Base-by-base conservation (phyloP, 23 red algal species). In the Rhodosorus marinus region DNA sequence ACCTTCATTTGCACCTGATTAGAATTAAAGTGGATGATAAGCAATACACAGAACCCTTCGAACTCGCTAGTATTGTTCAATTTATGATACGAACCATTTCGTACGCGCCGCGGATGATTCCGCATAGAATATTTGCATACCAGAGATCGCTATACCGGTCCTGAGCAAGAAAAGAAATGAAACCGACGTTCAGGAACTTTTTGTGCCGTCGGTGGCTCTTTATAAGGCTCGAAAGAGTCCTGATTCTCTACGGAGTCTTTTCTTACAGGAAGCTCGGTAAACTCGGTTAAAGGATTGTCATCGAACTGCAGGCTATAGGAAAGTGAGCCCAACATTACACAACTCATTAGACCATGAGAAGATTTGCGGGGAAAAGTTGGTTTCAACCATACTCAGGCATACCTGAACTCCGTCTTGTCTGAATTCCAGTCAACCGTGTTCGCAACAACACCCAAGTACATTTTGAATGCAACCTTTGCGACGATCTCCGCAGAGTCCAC, bases 241-340 rank as follows among this genome's bases (percentile, higher is more conserved):
- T n/a, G n/a, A n/a, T n/a, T n/a, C n/a, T n/a, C n/a, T n/a, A n/a
- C n/a, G n/a, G n/a, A n/a, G n/a, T n/a, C n/a, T n/a, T n/a, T n/a
- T n/a, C n/a, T n/a, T n/a, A n/a, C n/a, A 8, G 77, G 77, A 26
- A 98, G 45, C 65, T 98, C 90, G 33, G 66, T 57, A 59, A 86
- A 98, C 60, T 98, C 90, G 5, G 90, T 80, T 5, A 98, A 68
- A 45, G 90, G 90, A 52, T 98, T 98, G 25, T 83, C 73, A 2
- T 85, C 72, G 42, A 98, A 98, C 26, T 86, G 52, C 11, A 98
- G 43, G 8, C 54, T 55, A 40, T 81, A n/a, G n/a, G n/a, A n/a
- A n/a, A n/a, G n/a, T n/a, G n/a, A n/a, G n/a, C n/a, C n/a, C n/a
- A n/a, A n/a, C n/a, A n/a, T n/a, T n/a, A n/a, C n/a, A n/a, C n/a